These are phyloP conservation scores for Flueggea neowawraea DNA, from an alignment of 441 rosid genomes.

Conservation along the genomic window DNA sequence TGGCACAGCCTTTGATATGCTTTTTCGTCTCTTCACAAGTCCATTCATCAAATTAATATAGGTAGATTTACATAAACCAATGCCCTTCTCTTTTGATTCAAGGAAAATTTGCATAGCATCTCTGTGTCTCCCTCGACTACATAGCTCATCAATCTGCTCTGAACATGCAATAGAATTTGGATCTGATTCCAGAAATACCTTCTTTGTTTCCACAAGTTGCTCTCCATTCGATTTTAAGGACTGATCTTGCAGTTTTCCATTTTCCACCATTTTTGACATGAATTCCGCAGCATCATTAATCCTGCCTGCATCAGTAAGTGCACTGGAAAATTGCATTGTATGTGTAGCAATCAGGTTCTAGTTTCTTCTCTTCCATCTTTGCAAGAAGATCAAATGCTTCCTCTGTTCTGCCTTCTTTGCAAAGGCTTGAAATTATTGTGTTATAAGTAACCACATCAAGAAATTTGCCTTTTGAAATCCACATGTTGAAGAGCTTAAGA, in stretches of 20 bases:
- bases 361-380: slow-evolving; percentile 63
- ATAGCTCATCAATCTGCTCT: slow-evolving; percentile 62
- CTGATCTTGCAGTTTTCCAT: slow-evolving; percentile 34
- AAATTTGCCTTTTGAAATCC: slow-evolving; percentile 52
- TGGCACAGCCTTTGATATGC: slow-evolving; percentile 31
- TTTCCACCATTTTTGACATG: slow-evolving; percentile 41
- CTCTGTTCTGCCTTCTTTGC: slow-evolving; percentile 59
- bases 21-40: slow-evolving; percentile 52
- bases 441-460: slow-evolving; percentile 74
- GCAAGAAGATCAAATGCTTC: slow-evolving; percentile 67
- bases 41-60: slow-evolving; percentile 49
- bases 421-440: slow-evolving; percentile 69
- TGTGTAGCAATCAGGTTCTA: slow-evolving; percentile 68
- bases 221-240: slow-evolving; percentile 20
- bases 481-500: slow-evolving; percentile 63
- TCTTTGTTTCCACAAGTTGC: slow-evolving; percentile 14
- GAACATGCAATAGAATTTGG: slow-evolving; percentile 39
- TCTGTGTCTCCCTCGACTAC: slow-evolving; percentile 56
- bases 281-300: slow-evolving; percentile 56
- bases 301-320: slow-evolving; percentile 54
- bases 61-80: slow-evolving; percentile 33
- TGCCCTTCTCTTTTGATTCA: slow-evolving; percentile 39
- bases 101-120: slow-evolving; percentile 44
- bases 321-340: slow-evolving; percentile 48
- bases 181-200: slow-evolving; percentile 32